Evolutionary conservation across 2,329 filamentous ascomycete genomes (phyloP).

Genomic region (Ophiocordyceps camponoti-leonardi): DNA sequence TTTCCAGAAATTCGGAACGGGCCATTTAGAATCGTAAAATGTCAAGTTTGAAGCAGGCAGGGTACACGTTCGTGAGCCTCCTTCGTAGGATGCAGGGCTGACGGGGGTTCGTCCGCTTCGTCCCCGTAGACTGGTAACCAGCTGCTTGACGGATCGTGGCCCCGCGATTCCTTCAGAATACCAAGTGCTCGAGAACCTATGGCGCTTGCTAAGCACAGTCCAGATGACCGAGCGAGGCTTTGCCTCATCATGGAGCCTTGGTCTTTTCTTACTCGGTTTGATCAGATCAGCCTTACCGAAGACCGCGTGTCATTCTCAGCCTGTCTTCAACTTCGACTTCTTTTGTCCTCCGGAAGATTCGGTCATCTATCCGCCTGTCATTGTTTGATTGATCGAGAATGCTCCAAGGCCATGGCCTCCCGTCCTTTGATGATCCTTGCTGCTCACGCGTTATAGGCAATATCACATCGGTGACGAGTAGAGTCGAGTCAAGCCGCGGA

Average conservation of each 20-base stretch:
- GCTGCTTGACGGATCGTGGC: not conserved
- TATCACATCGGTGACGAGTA: not conserved
- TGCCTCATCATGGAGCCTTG: not conserved
- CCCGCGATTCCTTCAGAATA: not conserved
- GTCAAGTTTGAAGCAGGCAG: no score
- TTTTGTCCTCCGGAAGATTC: not conserved
- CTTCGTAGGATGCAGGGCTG: not conserved
- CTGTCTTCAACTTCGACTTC: not conserved
- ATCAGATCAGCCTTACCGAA: not conserved
- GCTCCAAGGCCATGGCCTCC: not conserved
- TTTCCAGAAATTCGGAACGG: no score
- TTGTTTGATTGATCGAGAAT: not conserved
- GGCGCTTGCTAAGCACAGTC: not conserved
- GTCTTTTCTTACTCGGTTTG: not conserved
- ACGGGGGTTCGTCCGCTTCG: not conserved
- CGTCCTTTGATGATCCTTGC: not conserved
- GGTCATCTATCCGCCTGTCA: not conserved
- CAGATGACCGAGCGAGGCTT: not conserved
- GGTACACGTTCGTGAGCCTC: no score
- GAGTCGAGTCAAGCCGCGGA: not conserved
- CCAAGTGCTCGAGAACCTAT: not conserved
- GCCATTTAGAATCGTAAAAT: no score
- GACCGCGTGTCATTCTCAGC: not conserved
- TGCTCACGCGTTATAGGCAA: not conserved
- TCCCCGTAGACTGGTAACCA: not conserved